A percentile compares a stretch with the other conserved stretches of the same genome.
Evolutionary conservation across 495 filamentous ascomycete species (phyloP).

Genomic region (Mytilinidion resinicola): DNA sequence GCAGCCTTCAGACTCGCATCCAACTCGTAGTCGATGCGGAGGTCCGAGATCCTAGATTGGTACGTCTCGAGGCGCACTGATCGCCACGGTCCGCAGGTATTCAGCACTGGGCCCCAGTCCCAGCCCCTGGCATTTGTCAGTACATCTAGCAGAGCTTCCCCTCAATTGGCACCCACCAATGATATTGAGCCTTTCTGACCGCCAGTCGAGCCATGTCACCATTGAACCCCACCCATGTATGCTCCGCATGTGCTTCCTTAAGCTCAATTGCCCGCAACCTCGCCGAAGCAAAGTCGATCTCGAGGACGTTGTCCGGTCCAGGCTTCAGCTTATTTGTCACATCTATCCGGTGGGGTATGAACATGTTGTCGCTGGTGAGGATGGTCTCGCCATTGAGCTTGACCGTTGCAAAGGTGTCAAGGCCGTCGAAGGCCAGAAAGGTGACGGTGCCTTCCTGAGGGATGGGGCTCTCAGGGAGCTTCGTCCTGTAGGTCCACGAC

Average conservation of each 20-base stretch:
- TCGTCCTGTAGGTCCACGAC: slow-evolving; percentile 33
- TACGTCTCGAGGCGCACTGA: slow-evolving; percentile 35
- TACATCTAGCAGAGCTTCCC: background rate
- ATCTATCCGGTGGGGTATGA: slow-evolving; percentile 34
- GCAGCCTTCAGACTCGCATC: slow-evolving; percentile 27
- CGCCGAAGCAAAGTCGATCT: slow-evolving; percentile 35
- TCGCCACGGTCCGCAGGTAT: slow-evolving; percentile 38
- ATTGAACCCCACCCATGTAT: slow-evolving; percentile 37
- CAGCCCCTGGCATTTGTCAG: slow-evolving; percentile 29
- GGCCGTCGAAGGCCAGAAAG: slow-evolving; percentile 36
- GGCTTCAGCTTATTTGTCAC: slow-evolving; percentile 27
- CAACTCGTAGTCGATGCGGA: slow-evolving; percentile 33
- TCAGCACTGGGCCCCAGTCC: slow-evolving; percentile 38
- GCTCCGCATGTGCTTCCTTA: slow-evolving; percentile 35
- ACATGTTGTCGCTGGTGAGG: slow-evolving; percentile 38
- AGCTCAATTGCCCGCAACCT: slow-evolving; percentile 29
- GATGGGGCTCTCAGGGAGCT: slow-evolving; percentile 15
- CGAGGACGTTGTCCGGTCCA: slow-evolving; percentile 26
- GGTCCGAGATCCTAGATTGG: slow-evolving; percentile 28
- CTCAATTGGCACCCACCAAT: slow-evolving; percentile 22
- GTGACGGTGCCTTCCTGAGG: slow-evolving; percentile 16
- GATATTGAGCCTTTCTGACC: slow-evolving; percentile 36
- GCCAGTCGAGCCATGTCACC: slow-evolving; percentile 36
- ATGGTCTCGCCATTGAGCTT: slow-evolving; percentile 35
- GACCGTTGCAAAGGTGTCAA: slow-evolving; percentile 38